These are phyloP conservation scores for Penicillium malachiteum DNA, from an alignment of 495 filamentous ascomycete species.

Conservation along the genomic window DNA sequence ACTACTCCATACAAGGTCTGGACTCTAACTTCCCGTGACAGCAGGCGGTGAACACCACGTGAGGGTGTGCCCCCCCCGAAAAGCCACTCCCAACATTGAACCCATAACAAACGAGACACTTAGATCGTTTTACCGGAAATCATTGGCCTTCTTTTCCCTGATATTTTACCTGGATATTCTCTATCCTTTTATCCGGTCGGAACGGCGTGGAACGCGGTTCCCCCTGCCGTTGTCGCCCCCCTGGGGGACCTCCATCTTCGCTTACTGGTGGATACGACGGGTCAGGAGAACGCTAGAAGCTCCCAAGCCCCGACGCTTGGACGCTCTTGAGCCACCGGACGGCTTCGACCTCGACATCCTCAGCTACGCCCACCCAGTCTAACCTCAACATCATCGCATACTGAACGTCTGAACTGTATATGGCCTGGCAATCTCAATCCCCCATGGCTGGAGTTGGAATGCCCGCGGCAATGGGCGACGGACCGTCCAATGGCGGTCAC, in stretches of 20 bases:
- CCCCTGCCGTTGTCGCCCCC: conserved; percentile 20
- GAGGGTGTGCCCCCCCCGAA: conserved; percentile 10
- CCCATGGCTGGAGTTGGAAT: conserved; percentile 65
- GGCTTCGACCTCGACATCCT: neutral
- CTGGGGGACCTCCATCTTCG: conserved; percentile 14
- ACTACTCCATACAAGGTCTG: neutral
- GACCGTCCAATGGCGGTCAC: conserved; percentile 55
- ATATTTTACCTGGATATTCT: conserved; percentile 1
- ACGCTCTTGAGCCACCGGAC: conserved; percentile 2
- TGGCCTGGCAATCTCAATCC: conserved; percentile 64
- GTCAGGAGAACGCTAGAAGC: conserved; percentile 29
- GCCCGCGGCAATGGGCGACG: conserved; percentile 53
- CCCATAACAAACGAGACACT: conserved; percentile 27
- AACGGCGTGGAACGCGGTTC: conserved; percentile 22
- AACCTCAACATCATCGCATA: neutral
- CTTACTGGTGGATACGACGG: conserved; percentile 22
- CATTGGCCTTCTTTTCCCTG: conserved; percentile 17
- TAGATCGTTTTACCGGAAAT: conserved; percentile 9
- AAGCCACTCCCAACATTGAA: conserved; percentile 18
- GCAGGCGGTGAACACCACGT: conserved; percentile 21
- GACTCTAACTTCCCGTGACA: conserved; percentile 6
- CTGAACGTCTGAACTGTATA: conserved; percentile 22
- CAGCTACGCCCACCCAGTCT: neutral
- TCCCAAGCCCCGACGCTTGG: conserved; percentile 4
- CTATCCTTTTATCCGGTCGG: conserved; percentile 7